phyloP scores from a whole-genome alignment of 176 grass and related monocot species.

The Typha latifolia region DNA sequence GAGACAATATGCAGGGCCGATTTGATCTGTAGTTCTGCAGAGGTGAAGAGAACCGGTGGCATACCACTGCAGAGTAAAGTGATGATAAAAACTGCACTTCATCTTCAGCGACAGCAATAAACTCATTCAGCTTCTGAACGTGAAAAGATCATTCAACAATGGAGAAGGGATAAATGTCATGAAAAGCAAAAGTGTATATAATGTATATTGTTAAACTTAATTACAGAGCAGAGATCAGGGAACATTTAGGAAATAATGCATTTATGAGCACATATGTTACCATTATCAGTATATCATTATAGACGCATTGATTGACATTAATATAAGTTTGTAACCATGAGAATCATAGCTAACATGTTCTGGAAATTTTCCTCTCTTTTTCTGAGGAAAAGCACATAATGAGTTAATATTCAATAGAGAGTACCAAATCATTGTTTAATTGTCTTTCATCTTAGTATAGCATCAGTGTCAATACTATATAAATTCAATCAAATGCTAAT shows the following conservation, averaged over 20 bases:
- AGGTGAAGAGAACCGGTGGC: conserved; percentile 11
- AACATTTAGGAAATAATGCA: too few relatives aligned
- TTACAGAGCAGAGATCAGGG: not conserved
- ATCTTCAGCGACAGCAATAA: conserved; percentile 71
- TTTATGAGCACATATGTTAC: too few relatives aligned
- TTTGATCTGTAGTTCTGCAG: not conserved
- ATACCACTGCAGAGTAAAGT: conserved; percentile 85
- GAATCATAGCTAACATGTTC: too few relatives aligned
- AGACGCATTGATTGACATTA: too few relatives aligned
- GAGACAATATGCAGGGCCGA: conserved; percentile 5
- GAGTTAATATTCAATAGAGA: not conserved
- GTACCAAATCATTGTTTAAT: not conserved
- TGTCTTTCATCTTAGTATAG: not conserved
- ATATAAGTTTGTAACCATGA: too few relatives aligned
- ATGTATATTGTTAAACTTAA: not conserved
- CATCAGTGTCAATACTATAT: too few relatives aligned
- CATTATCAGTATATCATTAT: too few relatives aligned
- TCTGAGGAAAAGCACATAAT: not conserved
- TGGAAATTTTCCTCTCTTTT: too few relatives aligned
- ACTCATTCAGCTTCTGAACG: conserved; percentile 82
- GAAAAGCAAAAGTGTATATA: not conserved
- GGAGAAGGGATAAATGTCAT: not conserved
- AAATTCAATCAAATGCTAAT: too few relatives aligned
- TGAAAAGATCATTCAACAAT: not conserved
- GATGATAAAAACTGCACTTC: conserved; percentile 72